phyloP scores from a whole-genome alignment of 108 stramenopile genomes.

The Chaetoceros muelleri region DNA sequence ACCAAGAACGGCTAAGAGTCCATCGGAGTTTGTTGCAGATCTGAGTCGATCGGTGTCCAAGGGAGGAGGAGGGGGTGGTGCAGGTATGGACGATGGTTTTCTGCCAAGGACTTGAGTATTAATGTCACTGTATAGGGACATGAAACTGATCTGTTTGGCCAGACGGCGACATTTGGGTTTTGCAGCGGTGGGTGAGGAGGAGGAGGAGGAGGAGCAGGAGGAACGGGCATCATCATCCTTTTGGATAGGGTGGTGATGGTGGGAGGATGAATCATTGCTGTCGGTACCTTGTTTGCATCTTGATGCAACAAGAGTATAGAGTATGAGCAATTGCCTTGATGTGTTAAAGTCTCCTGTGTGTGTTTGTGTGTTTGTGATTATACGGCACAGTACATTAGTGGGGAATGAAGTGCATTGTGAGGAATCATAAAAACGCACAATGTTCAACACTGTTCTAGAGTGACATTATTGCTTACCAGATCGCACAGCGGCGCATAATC shows the following conservation, averaged over 20 bases:
- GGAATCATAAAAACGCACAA: too few species aligned
- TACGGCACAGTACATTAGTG: too few species aligned
- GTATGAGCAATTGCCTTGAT: constrained; percentile 68
- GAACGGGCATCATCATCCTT: constrained; percentile 10
- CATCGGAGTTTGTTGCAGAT: constrained; percentile 82
- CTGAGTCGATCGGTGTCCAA: constrained; percentile 81
- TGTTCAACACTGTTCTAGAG: too few species aligned
- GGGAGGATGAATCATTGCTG: too few species aligned
- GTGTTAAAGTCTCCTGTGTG: constrained; percentile 84
- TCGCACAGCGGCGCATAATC: constrained; percentile 65
- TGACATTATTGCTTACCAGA: too few species aligned
- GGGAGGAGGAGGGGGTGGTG: constrained; percentile 78
- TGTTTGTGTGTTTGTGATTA: too few species aligned
- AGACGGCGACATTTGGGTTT: not conserved
- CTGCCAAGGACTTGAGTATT: not conserved
- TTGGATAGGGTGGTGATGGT: too few species aligned
- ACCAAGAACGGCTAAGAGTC: constrained; percentile 72
- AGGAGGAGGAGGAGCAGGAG: too few species aligned
- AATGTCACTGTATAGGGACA: not conserved
- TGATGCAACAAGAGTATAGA: constrained; percentile 76
- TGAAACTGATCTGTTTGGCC: not conserved
- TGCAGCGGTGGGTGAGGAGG: too few species aligned
- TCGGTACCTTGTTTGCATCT: constrained; percentile 19
- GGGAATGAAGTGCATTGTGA: too few species aligned
- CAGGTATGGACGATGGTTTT: constrained; percentile 5